Evolutionary conservation across 768 basidiomycete genomes (phyloP), one percentile per base, ranked within the genome.

Genomic region (Roridomyces roridus): DNA sequence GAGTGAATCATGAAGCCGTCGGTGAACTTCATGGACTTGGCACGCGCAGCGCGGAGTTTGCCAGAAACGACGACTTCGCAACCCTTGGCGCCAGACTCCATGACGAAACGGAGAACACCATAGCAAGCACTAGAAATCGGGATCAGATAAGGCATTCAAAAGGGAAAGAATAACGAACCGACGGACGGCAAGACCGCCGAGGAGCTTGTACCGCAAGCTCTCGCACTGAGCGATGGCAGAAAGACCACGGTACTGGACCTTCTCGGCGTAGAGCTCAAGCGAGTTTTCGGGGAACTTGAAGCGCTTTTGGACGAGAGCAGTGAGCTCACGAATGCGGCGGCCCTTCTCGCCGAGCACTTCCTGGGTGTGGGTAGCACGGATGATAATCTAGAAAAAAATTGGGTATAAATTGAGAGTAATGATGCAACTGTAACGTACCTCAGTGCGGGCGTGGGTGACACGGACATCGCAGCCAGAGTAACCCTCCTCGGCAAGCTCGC

Each of bases 401-500:
- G 29, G 23, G 57, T 6, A 3, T 3, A 20, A 47, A 25, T 50
- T 26, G 39, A 23, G 24, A 39, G 47, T n/a, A 45, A 46, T 31
- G 24, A 37, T 34, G 18, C 21, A 49, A 36, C 40, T 39, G 45
- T 41, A 15, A 60, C 52, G 55, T 71, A 93, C 92, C 83, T 99
- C 97, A 67, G 97, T 99, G 70, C 96, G 92, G 62, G 96, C 96
- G 75, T 98, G 96, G 65, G 97, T 98, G 60, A 98, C 96, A 71
- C 97, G 94, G 75, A 99, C 97, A 79, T 99, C 97, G 77, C 97
- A 99, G 51, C 97, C 97, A 79, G 97, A 98, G 86, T 98, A 99
- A 67, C 96, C 96, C 78, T 99, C 97, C 79, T 96, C 96, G 51
- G 97, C 92, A 68, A 98, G 92, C 78, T 98, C 96, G 67, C 95